Evolutionary conservation across 129 eudicot species (phyloP), one percentile per base, ranked within the genome.

Genomic region (Flaveria trinervia): DNA sequence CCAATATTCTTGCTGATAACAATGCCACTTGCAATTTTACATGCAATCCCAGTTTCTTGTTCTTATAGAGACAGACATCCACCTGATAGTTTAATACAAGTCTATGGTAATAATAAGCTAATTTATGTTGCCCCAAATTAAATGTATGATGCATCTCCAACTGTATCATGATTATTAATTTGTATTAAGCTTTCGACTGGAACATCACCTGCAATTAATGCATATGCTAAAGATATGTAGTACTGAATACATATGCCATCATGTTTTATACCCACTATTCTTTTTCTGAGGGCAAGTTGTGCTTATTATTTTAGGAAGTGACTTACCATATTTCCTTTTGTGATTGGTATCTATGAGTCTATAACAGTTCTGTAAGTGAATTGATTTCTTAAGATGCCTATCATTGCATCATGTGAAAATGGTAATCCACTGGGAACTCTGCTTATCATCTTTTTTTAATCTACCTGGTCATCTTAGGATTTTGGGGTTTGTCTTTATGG

Each of bases 401-500:
- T 57, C 17, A 17, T 68, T 41, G 69, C 68, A 57, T 73, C 16
- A 41, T 73, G 9, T 67, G 72, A 67, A 52, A 41, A 17, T 43
- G 28, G 46, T 41, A 33, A 17, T 62, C 70, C 55, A 41, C 15
- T 46, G 56, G 51, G 48, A 75, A 50, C 55, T 56, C 28, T 62
- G 26, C 62, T 76, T 23, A 80, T 22, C 36, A 57, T 18, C 13
- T 83, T 28, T 33, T 22, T 48, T 44, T 59, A 33, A 33, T 51
- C n/a, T 74, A 55, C 50, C 44, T 59, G 39, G 51, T 64, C 78
- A 23, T 46, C 7, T 64, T 59, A 91, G 97, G 90, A 81, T 94
- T 80, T 84, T 88, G 66, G 99, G 90, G 52, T 94, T 94, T 80
- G 86, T 73, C 67, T 77, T 43, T 74, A 72, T 91, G 99, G 99